Conservation (phyloP, 495 filamentous ascomycete genomes). For the Penicillium pancosmium region DNA sequence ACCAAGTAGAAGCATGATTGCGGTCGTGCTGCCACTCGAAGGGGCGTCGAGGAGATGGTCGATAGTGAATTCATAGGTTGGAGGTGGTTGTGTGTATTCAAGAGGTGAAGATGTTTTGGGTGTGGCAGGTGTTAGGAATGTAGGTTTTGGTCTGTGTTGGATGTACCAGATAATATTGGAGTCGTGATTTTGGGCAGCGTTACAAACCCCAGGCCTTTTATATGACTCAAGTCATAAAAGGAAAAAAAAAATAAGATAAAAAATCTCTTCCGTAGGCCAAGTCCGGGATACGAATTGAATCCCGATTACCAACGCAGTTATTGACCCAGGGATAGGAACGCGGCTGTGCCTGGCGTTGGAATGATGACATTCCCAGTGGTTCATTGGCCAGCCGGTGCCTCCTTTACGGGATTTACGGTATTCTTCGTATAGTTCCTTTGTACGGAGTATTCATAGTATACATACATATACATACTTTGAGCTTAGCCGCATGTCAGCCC, state of each 20-base stretch:
- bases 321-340: not conserved
- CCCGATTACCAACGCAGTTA: conserved; percentile 7
- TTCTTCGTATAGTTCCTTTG: not conserved
- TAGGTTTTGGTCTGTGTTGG: not conserved
- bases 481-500: not conserved
- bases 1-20: conserved; percentile 31
- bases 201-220: not conserved
- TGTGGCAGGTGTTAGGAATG: not conserved
- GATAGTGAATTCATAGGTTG: conserved; percentile 15
- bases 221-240: not conserved
- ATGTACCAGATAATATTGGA: not conserved
- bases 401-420: not conserved
- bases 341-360: conserved; percentile 14
- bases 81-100: not conserved
- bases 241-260: not conserved
- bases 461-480: not conserved
- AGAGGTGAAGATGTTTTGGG: not conserved
- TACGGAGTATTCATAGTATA: no score
- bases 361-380: conserved; percentile 9
- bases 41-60: conserved; percentile 35
- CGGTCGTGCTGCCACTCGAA: conserved; percentile 35
- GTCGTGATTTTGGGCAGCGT: conserved; percentile 1
- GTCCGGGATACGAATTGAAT: conserved; percentile 4
- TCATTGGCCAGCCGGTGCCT: conserved; percentile 13
- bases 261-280: not conserved